Evolutionary conservation across 2,329 filamentous ascomycete species (phyloP).

Genomic region (Byssochlamys sp.): DNA sequence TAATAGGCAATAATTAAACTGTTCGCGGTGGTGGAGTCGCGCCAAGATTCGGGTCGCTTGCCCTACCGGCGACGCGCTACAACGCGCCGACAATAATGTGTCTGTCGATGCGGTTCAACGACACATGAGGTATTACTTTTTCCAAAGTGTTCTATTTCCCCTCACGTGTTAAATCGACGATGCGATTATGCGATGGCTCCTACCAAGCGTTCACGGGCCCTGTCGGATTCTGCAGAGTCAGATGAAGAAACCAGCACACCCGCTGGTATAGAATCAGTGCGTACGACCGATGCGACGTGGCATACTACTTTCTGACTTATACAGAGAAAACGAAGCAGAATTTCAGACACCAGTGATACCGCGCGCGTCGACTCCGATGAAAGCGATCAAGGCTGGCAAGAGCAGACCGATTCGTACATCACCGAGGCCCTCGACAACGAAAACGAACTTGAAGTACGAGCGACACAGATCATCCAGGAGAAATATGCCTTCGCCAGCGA

Average conservation of each 20-base stretch:
- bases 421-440: slow-evolving; percentile 23
- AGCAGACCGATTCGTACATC: slow-evolving; percentile 7
- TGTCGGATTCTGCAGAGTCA: slow-evolving; percentile 19
- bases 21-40: background rate
- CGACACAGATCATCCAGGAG: slow-evolving; percentile 53
- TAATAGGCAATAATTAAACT: background rate
- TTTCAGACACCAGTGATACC: slow-evolving; percentile 17
- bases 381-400: slow-evolving; percentile 15
- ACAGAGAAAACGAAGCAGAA: slow-evolving; percentile 36
- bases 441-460: slow-evolving; percentile 45
- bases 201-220: slow-evolving; percentile 30
- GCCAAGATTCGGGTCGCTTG: background rate
- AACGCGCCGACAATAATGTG: slow-evolving; percentile 3
- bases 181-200: slow-evolving; percentile 28
- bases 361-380: slow-evolving; percentile 8
- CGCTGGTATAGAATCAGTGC: slow-evolving; percentile 22
- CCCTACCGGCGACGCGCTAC: slow-evolving; percentile 5
- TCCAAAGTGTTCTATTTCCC: background rate
- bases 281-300: slow-evolving; percentile 6
- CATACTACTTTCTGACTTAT: background rate
- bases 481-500: slow-evolving; percentile 39
- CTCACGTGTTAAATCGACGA: background rate
- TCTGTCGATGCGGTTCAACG: background rate
- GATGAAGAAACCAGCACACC: slow-evolving; percentile 21
- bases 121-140: background rate